Conservation (phyloP, 257 asterid genomes). For the Forsythia suspensa region DNA sequence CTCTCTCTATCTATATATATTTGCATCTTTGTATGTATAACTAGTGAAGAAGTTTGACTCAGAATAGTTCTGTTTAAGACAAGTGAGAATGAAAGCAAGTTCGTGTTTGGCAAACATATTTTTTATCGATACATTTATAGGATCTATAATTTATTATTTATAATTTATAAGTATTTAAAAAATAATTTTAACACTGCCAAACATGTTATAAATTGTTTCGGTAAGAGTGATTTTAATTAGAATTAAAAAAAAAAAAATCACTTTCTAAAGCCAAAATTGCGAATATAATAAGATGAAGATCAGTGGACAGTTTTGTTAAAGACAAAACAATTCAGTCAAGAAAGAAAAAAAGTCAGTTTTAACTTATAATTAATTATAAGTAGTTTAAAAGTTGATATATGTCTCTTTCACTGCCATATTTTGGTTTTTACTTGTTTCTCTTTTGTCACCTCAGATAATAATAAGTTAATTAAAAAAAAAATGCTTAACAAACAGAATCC, state of each 20-base stretch:
- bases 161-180: no score
- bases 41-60: no score
- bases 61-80: no score
- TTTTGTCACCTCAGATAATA: constrained; percentile 32
- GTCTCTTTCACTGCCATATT: constrained; percentile 29
- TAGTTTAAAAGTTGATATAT: constrained; percentile 18
- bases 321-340: neutral
- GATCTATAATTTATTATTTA: no score
- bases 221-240: neutral
- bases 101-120: no score
- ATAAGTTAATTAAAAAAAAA: neutral
- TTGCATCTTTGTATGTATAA: no score
- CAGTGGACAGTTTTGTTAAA: neutral
- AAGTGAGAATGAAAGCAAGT: no score
- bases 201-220: neutral
- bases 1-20: neutral
- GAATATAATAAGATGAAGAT: neutral
- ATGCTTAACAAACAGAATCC: constrained; percentile 5
- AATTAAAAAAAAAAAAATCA: constrained; percentile 29
- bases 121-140: no score
- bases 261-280: neutral
- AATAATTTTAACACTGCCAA: no score
- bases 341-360: neutral
- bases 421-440: constrained; percentile 25
- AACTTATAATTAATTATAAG: neutral